A percentile compares a stretch with the other conserved stretches of the same genome.
Conservation (phyloP, 169 alveolate genomes). For the Cryptosporidium felis region DNA sequence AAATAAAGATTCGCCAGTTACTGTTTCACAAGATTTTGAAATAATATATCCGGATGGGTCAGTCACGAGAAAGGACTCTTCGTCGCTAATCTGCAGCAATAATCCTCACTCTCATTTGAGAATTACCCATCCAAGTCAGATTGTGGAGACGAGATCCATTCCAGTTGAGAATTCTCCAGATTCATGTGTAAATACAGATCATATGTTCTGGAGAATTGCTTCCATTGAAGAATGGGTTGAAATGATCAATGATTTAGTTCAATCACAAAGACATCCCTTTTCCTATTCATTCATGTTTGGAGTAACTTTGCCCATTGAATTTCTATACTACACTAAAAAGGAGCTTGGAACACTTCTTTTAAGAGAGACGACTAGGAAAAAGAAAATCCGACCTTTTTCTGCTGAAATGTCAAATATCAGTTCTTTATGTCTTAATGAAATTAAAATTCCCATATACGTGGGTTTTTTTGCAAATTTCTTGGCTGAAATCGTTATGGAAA, state of each 20-base stretch:
- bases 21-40: neutral
- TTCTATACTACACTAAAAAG: neutral
- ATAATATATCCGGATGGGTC: constrained; percentile 8
- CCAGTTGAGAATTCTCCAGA: neutral
- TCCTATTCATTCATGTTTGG: neutral
- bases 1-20: neutral
- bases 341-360: neutral
- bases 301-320: neutral
- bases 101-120: neutral
- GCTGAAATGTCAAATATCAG: neutral
- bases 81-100: neutral
- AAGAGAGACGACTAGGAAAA: neutral
- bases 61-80: neutral
- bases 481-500: constrained; percentile 18
- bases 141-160: neutral
- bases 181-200: neutral
- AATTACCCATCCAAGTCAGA: constrained; percentile 60
- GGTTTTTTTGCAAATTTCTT: constrained; percentile 31
- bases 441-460: neutral
- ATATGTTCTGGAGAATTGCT: constrained; percentile 27
- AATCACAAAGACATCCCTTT: neutral
- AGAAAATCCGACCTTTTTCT: neutral
- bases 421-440: neutral
- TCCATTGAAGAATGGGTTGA: constrained; percentile 54
- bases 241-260: neutral